Percentiles rank a stretch among this genome's conserved stretches.
phyloP scores from a whole-genome alignment of 2,329 filamentous ascomycete species.

The Neopestalotiopsis clavispora region DNA sequence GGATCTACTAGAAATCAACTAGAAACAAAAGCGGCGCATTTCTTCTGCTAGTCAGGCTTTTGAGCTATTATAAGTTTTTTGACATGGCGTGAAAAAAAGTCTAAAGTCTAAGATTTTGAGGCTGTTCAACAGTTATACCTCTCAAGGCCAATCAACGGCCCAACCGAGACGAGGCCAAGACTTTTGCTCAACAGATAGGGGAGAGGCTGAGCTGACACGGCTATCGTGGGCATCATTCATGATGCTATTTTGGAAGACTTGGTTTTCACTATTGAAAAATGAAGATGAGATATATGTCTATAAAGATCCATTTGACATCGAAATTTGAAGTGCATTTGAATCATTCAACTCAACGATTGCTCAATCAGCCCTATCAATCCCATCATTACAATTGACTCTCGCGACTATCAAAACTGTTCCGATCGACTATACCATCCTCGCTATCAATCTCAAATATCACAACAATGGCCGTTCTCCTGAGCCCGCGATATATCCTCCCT shows the following conservation, averaged over 20 bases:
- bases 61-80: no score
- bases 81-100: no score
- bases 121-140: no score
- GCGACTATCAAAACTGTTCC: no score
- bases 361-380: not conserved
- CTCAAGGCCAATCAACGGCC: not conserved
- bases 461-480: not conserved
- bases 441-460: not conserved
- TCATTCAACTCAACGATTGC: not conserved
- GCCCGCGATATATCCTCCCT: not conserved
- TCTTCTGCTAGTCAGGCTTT: no score
- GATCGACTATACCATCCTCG: not conserved
- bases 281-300: not conserved
- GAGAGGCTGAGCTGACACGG: not conserved
- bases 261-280: not conserved
- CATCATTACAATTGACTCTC: not conserved
- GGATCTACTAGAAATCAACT: no score
- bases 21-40: no score
- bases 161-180: not conserved
- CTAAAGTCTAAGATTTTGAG: no score
- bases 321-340: not conserved
- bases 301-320: not conserved
- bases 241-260: not conserved
- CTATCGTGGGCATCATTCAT: not conserved
- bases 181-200: not conserved